Percentiles rank a stretch among this genome's conserved stretches.
Conservation (phyloP, 345 rosid genomes). For the Eutrema yunnanense region DNA sequence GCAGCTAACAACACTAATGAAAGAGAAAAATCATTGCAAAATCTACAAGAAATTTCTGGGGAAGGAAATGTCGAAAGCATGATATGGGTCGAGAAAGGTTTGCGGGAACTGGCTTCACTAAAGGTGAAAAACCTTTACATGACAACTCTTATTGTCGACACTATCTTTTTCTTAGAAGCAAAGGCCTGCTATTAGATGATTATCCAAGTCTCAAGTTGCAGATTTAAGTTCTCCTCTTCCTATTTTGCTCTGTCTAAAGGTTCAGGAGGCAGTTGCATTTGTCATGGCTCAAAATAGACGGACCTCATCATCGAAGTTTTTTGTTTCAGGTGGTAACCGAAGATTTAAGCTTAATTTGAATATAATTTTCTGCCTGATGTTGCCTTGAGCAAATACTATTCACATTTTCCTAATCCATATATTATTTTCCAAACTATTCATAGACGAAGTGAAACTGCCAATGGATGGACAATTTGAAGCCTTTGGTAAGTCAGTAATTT, state of each 20-base stretch:
- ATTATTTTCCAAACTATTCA: slow-evolving; percentile 1
- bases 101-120: slow-evolving; percentile 68
- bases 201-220: neutral
- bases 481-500: slow-evolving; percentile 46
- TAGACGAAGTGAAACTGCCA: slow-evolving; percentile 62
- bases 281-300: slow-evolving; percentile 73
- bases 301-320: slow-evolving; percentile 33
- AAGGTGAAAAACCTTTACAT: slow-evolving; percentile 46
- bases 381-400: neutral
- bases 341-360: neutral
- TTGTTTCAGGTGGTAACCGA: slow-evolving; percentile 32
- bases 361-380: neutral
- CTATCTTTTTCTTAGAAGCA: neutral
- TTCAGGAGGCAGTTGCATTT: slow-evolving; percentile 64
- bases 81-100: slow-evolving; percentile 82
- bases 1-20: slow-evolving; percentile 42
- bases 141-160: neutral
- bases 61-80: slow-evolving; percentile 75
- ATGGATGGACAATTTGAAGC: slow-evolving; percentile 65
- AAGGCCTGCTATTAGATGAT: neutral
- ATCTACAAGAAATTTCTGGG: slow-evolving; percentile 40
- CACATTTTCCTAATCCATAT: slow-evolving; percentile 1
- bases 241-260: slow-evolving; percentile 16
- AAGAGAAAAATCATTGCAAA: slow-evolving; percentile 40
- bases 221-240: neutral